Percentiles rank a stretch among this genome's conserved stretches.
phyloP scores from a whole-genome alignment of 768 basidiomycete genomes.

The Asterophora lycoperdoides region DNA sequence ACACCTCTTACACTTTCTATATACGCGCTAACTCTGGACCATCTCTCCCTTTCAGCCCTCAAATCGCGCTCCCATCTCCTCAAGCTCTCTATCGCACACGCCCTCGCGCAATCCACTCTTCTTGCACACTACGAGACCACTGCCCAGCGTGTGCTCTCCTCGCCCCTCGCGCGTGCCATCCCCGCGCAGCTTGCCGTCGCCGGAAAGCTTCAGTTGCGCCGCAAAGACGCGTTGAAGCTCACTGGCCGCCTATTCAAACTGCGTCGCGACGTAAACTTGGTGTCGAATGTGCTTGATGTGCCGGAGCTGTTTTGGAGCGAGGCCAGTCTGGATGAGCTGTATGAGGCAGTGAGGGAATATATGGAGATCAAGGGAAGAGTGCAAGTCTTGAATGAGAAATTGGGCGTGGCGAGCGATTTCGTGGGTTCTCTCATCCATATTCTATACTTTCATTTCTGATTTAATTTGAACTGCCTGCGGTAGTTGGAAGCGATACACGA shows the following conservation, averaged over 20 bases:
- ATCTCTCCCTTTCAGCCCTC: conserved; percentile 61
- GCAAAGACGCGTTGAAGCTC: conserved; percentile 80
- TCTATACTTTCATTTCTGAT: not conserved
- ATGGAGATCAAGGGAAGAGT: conserved; percentile 88
- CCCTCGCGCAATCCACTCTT: conserved; percentile 90
- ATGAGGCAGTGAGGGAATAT: conserved; percentile 91
- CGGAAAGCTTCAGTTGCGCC: conserved; percentile 69
- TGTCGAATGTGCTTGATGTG: conserved; percentile 89
- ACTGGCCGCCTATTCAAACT: conserved; percentile 86
- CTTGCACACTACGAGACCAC: conserved; percentile 83
- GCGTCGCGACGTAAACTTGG: conserved; percentile 84
- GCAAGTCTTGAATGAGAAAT: conserved; percentile 81
- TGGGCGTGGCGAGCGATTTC: conserved; percentile 84
- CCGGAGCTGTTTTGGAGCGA: conserved; percentile 96
- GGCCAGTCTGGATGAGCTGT: conserved; percentile 82
- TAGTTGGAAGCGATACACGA: conserved; percentile 92
- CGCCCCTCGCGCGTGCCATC: conserved; percentile 72
- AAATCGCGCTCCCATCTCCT: conserved; percentile 88
- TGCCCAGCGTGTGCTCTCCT: conserved; percentile 73
- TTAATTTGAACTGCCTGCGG: conserved; percentile 34
- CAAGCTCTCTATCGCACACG: conserved; percentile 91
- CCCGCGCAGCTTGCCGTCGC: conserved; percentile 78
- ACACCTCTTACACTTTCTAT: not conserved
- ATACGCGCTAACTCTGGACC: conserved; percentile 1
- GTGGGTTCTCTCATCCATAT: conserved; percentile 41